phyloP scores from a whole-genome alignment of 2,329 filamentous ascomycete species.

The Colletotrichum viniferum region DNA sequence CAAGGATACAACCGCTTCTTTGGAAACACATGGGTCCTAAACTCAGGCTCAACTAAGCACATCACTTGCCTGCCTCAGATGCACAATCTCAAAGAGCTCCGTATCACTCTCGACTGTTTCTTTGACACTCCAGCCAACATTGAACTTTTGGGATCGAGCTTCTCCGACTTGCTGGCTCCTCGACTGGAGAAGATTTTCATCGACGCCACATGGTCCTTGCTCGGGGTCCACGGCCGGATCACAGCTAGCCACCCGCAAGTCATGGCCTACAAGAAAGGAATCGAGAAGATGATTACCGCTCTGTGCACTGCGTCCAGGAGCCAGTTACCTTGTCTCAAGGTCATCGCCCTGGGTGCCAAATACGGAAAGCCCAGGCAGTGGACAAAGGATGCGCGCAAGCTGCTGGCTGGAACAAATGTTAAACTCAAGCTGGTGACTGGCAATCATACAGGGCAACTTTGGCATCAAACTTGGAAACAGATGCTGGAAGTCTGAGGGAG shows the following conservation, averaged over 20 bases:
- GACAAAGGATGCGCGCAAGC: background rate
- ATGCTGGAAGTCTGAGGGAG: background rate
- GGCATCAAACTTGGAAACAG: background rate
- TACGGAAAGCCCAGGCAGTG: background rate
- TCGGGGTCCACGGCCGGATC: background rate
- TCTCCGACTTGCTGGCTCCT: background rate
- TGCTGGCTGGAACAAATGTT: background rate
- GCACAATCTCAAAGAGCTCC: background rate
- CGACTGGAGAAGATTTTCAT: background rate
- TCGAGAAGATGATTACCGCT: background rate
- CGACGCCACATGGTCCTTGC: background rate
- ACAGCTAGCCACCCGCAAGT: background rate
- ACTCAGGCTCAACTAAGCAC: background rate
- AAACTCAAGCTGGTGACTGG: background rate
- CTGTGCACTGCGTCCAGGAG: background rate
- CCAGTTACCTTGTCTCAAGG: background rate
- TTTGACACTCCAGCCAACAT: background rate
- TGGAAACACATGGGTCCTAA: too few species aligned
- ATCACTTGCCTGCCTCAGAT: conserved; percentile 6
- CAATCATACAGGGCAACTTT: background rate
- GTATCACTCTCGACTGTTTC: background rate
- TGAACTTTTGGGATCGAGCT: background rate
- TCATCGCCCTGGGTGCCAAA: background rate
- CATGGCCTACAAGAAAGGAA: background rate
- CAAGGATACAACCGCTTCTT: background rate